phyloP scores from a whole-genome alignment of 305 asterid species.

The Andrographis paniculata region DNA sequence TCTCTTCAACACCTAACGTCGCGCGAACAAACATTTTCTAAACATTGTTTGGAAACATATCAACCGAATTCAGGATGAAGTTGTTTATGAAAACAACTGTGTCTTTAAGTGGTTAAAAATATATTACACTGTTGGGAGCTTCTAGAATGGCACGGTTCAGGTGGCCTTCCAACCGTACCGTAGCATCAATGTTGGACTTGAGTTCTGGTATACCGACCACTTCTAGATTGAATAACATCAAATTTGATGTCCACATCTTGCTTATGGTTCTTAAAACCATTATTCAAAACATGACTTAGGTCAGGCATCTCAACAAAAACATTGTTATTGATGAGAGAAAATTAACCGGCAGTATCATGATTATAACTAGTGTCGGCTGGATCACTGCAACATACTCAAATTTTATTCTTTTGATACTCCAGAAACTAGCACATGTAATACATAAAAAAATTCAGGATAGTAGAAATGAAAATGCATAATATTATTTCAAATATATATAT shows the following conservation, averaged over 20 bases:
- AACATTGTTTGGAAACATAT: slow-evolving; percentile 26
- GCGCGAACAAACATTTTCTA: slow-evolving; percentile 44
- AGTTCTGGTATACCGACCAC: slow-evolving; percentile 19
- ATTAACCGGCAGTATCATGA: slow-evolving; percentile 20
- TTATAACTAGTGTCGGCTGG: slow-evolving; percentile 16
- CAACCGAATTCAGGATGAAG: slow-evolving; percentile 18
- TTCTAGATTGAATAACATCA: slow-evolving; percentile 22
- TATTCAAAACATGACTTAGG: slow-evolving; percentile 18
- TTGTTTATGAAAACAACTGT: slow-evolving; percentile 6
- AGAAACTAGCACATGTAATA: slow-evolving; percentile 20
- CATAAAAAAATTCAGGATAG: slow-evolving; percentile 5
- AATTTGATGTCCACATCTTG: slow-evolving; percentile 24
- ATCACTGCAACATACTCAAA: slow-evolving; percentile 12
- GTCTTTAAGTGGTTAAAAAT: slow-evolving; percentile 1
- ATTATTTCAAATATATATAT: slow-evolving; percentile 10
- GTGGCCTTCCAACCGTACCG: slow-evolving; percentile 28
- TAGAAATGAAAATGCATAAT: slow-evolving; percentile 8
- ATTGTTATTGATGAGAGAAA: slow-evolving; percentile 23
- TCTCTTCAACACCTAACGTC: slow-evolving; percentile 37
- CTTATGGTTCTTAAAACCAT: slow-evolving; percentile 21
- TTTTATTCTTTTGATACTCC: slow-evolving; percentile 18
- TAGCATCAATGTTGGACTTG: slow-evolving; percentile 27
- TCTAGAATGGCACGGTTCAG: slow-evolving; percentile 19
- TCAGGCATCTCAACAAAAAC: slow-evolving; percentile 20
- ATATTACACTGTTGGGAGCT: slow-evolving; percentile 31